phyloP scores from a whole-genome alignment of 257 asterid species.

The Capsicum pubescens region DNA sequence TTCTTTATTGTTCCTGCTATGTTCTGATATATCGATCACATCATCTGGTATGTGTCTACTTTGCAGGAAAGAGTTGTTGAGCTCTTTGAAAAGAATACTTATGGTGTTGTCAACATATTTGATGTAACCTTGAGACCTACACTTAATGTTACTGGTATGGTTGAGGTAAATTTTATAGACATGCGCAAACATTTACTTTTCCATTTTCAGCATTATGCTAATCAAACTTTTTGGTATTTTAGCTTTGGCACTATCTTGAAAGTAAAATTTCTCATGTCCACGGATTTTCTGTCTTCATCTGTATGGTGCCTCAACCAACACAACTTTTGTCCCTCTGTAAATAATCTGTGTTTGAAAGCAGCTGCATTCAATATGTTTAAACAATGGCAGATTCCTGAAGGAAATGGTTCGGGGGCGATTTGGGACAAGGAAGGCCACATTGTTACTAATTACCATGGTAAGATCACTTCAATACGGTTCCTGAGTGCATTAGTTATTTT shows the following conservation, averaged over 20 bases:
- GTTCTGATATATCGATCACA: constrained; percentile 31
- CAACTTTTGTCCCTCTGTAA: not conserved
- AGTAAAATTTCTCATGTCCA: not conserved
- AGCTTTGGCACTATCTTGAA: not conserved
- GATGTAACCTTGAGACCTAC: constrained; percentile 94
- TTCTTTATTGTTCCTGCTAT: constrained; percentile 17
- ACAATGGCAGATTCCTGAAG: constrained; percentile 83
- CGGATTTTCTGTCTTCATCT: not conserved
- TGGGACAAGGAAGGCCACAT: constrained; percentile 97
- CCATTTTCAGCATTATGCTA: not conserved
- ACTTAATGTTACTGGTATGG: constrained; percentile 78
- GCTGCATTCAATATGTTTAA: constrained; percentile 2
- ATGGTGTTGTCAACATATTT: constrained; percentile 95
- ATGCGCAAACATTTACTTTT: not conserved
- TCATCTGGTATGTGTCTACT: constrained; percentile 55
- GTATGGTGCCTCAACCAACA: not conserved
- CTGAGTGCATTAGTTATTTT: constrained; percentile 20
- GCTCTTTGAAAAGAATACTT: constrained; percentile 88
- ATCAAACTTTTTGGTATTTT: not conserved
- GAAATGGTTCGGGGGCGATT: constrained; percentile 96
- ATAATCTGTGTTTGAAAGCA: constrained; percentile 8
- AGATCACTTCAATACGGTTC: constrained; percentile 3
- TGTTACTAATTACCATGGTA: constrained; percentile 98
- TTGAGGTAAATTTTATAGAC: constrained; percentile 66
- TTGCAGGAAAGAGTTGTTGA: constrained; percentile 91